Percentiles rank a stretch among this genome's conserved stretches.
Conservation (phyloP, 495 filamentous ascomycete species). For the Penicillium goetzii region DNA sequence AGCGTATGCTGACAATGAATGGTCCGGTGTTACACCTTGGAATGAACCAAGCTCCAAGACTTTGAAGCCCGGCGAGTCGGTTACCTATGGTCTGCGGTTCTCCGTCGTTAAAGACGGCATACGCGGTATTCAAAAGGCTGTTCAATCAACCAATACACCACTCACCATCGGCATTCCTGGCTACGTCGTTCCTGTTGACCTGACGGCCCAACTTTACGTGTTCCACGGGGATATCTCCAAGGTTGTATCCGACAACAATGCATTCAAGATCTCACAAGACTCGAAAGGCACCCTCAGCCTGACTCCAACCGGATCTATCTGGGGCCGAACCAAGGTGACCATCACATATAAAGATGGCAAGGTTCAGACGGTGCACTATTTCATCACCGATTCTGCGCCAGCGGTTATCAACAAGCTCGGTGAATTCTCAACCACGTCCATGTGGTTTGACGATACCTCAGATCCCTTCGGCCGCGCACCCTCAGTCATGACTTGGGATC, state of each 20-base stretch:
- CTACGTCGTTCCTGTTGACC: conserved; percentile 50
- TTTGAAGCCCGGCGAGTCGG: conserved; percentile 42
- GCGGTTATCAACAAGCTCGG: conserved; percentile 37
- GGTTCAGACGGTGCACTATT: conserved; percentile 54
- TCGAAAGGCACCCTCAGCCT: conserved; percentile 10
- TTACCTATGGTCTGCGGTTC: conserved; percentile 51
- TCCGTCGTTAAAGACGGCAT: conserved; percentile 43
- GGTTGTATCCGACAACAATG: conserved; percentile 22
- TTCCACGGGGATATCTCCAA: conserved; percentile 26
- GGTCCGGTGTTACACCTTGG: conserved; percentile 48
- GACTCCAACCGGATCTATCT: conserved; percentile 15
- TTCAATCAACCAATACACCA: conserved; percentile 42
- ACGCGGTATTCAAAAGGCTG: conserved; percentile 43
- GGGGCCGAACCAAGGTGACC: conserved; percentile 44
- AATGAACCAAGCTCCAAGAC: conserved; percentile 49
- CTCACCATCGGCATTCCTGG: conserved; percentile 51
- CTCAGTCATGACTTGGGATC: conserved; percentile 55
- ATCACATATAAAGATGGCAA: conserved; percentile 46
- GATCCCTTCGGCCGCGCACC: conserved; percentile 54
- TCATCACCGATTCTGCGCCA: conserved; percentile 45
- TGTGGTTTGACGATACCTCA: conserved; percentile 47
- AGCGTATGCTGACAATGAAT: conserved; percentile 55
- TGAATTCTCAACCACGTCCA: conserved; percentile 43
- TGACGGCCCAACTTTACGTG: conserved; percentile 44
- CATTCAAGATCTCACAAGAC: conserved; percentile 28